Evolutionary conservation across 2,329 filamentous ascomycete species (phyloP).

Genomic region (Corinectria fuckeliana): DNA sequence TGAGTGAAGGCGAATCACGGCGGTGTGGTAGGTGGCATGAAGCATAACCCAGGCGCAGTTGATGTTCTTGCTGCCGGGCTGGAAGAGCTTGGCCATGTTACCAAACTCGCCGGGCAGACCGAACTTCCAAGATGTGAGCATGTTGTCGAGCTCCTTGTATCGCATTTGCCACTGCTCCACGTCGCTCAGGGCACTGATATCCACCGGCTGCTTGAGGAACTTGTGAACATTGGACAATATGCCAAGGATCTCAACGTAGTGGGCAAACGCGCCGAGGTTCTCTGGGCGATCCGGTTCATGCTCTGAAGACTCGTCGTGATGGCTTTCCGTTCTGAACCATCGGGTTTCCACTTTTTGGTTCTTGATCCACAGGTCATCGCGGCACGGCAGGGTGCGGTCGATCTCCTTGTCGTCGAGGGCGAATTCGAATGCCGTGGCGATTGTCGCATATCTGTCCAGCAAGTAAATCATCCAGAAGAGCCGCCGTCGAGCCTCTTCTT

Average conservation of each 20-base stretch:
- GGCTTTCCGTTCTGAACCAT: conserved; percentile 71
- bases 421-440: conserved; percentile 92
- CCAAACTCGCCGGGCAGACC: conserved; percentile 82
- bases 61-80: conserved; percentile 70
- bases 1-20: conserved; percentile 88
- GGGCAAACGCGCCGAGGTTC: conserved; percentile 85
- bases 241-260: conserved; percentile 88
- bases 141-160: conserved; percentile 84
- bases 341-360: conserved; percentile 85
- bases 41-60: conserved; percentile 91
- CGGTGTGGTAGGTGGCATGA: conserved; percentile 88
- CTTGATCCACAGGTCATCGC: conserved; percentile 83
- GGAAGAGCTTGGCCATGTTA: conserved; percentile 81
- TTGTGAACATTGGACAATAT: conserved; percentile 88
- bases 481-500: conserved; percentile 84
- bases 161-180: conserved; percentile 90
- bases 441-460: conserved; percentile 87
- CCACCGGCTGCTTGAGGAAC: conserved; percentile 87
- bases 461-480: conserved; percentile 96
- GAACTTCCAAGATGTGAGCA: conserved; percentile 83
- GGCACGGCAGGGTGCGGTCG: conserved; percentile 83
- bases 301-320: conserved; percentile 55
- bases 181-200: conserved; percentile 82
- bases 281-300: conserved; percentile 74
- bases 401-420: conserved; percentile 89